These are phyloP conservation scores for Populus pruinosa DNA, from an alignment of 345 rosid species.

Conservation along the genomic window DNA sequence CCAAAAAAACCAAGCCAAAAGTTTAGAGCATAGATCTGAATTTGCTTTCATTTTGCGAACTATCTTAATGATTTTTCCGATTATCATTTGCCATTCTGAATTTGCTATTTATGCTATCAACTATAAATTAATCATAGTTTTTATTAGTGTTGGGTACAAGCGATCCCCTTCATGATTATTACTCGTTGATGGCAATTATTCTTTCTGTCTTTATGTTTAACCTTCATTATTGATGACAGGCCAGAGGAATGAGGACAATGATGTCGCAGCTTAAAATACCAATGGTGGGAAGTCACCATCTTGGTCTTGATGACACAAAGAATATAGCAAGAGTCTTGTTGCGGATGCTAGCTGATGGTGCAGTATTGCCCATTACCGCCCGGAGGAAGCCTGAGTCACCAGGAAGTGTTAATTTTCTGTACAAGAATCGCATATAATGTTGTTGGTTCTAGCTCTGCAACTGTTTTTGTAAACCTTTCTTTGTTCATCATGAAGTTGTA, in stretches of 20 bases:
- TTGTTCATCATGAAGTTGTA: too few species aligned
- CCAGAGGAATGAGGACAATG: conserved; percentile 93
- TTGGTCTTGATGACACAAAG: conserved; percentile 84
- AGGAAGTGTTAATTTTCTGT: conserved; percentile 49
- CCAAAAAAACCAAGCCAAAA: neutral
- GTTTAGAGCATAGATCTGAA: neutral
- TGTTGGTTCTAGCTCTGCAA: neutral
- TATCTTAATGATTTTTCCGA: neutral
- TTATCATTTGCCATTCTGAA: neutral
- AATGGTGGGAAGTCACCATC: conserved; percentile 77
- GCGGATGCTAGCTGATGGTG: conserved; percentile 75
- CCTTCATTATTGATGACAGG: conserved; percentile 41
- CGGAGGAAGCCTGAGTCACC: conserved; percentile 49
- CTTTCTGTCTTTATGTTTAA: conserved; percentile 2
- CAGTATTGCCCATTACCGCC: conserved; percentile 64
- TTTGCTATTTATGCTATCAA: neutral
- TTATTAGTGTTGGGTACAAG: neutral
- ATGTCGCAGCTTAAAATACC: conserved; percentile 67
- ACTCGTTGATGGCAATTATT: neutral
- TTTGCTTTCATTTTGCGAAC: neutral
- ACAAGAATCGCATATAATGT: conserved; percentile 50
- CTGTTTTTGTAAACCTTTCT: neutral
- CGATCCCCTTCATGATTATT: neutral
- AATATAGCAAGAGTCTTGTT: conserved; percentile 82
- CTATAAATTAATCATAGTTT: neutral